Base-by-base conservation (phyloP, 1,284 basidiomycete species). In the Singerocomus inundabilis region DNA sequence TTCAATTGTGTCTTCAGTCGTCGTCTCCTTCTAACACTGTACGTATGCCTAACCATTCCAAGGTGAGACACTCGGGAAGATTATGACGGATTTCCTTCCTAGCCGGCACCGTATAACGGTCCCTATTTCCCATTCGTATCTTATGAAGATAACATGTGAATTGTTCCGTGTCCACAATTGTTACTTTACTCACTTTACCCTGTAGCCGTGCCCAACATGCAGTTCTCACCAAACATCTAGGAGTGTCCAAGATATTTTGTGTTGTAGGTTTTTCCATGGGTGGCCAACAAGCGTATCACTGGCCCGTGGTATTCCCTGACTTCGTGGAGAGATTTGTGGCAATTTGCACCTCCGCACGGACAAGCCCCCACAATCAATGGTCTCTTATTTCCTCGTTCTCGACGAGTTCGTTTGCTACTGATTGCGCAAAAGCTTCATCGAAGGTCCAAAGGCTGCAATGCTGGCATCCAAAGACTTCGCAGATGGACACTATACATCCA, bases 221-320 rank as follows among this genome's bases (percentile, higher is more conserved):
- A 13, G 78, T 82, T 6, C 71, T 83, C 6, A 78, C 74, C 25
- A 72, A 77, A 53, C 66, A 70, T 24, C 66, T 82, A 6, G 74
- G 73, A 5, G 65, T 84, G 16, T 65, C 73, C 43, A 77, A 79
- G 56, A 63, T 80, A 0, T 72, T 70, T 49, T 74, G 75, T 38
- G 80, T 76, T 25, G 70, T 82, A 16, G 80, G 80, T 0, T 84
- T 83, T 59, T 82, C 80, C 8, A 84, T 84, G 81, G 80, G 81
- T 34, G 82, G 74, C 2, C 80, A 81, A 58, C 80, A 80, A 71
- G 54, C 64, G 21, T 55, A 61, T 53, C 52, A 49, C 34, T 73
- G 71, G 71, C 57, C 69, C 0, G 53, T 62, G 16, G 55, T 72
- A 30, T 70, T 61, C 44, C 71, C 71, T 9, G 64, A 72, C 37